Percentiles rank a stretch among this genome's conserved stretches.
These are phyloP conservation scores for Alternaria panax DNA, from an alignment of 2,329 filamentous ascomycete species.

Conservation along the genomic window DNA sequence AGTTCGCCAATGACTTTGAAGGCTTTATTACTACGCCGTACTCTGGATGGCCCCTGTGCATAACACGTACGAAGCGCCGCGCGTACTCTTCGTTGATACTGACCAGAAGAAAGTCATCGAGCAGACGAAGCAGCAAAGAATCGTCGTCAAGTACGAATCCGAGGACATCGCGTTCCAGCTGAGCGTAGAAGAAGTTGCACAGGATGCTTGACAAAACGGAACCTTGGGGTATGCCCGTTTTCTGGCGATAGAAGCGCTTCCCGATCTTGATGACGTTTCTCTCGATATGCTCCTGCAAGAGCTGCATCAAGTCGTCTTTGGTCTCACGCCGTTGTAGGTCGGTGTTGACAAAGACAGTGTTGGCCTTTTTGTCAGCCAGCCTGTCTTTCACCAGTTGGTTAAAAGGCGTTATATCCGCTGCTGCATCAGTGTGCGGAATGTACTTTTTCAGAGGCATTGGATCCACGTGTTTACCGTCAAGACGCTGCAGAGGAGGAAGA, in stretches of 20 bases:
- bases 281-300: slow-evolving; percentile 81
- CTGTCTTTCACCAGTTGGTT: slow-evolving; percentile 40
- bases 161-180: slow-evolving; percentile 76
- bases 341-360: slow-evolving; percentile 80
- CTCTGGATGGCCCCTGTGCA: slow-evolving; percentile 78
- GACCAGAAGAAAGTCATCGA: slow-evolving; percentile 93
- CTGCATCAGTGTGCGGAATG: slow-evolving; percentile 49
- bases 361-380: slow-evolving; percentile 50
- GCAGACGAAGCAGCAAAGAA: slow-evolving; percentile 78
- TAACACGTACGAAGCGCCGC: slow-evolving; percentile 73
- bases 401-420: slow-evolving; percentile 44
- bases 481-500: slow-evolving; percentile 43
- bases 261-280: slow-evolving; percentile 88
- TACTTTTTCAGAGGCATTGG: slow-evolving; percentile 50
- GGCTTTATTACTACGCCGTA: slow-evolving; percentile 83
- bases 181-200: slow-evolving; percentile 95
- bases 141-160: slow-evolving; percentile 68
- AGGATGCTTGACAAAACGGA: slow-evolving; percentile 85
- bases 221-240: slow-evolving; percentile 88
- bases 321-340: slow-evolving; percentile 65
- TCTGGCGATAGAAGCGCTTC: slow-evolving; percentile 87
- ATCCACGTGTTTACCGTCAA: slow-evolving; percentile 39
- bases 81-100: slow-evolving; percentile 74
- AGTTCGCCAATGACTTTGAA: slow-evolving; percentile 85
- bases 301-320: slow-evolving; percentile 67